Percentiles rank a stretch among this genome's conserved stretches.
phyloP scores from a whole-genome alignment of 768 basidiomycete species.

The Russula abietina region DNA sequence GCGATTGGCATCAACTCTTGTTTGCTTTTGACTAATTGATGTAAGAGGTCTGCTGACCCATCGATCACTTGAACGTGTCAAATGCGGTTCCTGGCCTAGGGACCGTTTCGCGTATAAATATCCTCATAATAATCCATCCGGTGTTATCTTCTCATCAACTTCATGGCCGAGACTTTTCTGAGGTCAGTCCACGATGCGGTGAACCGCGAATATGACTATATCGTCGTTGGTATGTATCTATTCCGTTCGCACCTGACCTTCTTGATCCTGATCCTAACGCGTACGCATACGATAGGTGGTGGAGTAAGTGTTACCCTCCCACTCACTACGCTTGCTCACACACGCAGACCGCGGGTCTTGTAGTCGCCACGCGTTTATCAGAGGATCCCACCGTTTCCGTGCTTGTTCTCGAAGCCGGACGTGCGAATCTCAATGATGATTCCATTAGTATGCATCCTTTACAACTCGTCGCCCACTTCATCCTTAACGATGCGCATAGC shows the following conservation, averaged over 20 bases:
- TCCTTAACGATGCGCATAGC: neutral
- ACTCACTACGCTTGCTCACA: neutral
- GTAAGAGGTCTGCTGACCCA: neutral
- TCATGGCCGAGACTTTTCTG: constrained; percentile 9
- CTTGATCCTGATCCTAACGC: too few species aligned
- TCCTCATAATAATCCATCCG: neutral
- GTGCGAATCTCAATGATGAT: constrained; percentile 19
- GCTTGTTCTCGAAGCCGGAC: constrained; percentile 29
- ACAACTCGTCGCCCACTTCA: neutral
- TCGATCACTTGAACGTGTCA: neutral
- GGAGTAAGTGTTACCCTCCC: neutral
- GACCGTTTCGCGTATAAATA: neutral
- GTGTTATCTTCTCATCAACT: neutral
- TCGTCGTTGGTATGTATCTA: neutral
- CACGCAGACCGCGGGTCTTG: constrained; percentile 6
- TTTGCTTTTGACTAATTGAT: too few species aligned
- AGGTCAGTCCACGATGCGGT: neutral
- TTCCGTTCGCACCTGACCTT: neutral
- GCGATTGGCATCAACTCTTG: too few species aligned
- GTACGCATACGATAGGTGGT: neutral
- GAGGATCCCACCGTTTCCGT: constrained; percentile 26
- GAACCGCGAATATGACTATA: constrained; percentile 9
- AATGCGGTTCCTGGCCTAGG: neutral
- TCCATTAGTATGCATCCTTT: constrained; percentile 10
- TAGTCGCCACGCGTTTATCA: constrained; percentile 26